Evolutionary conservation across 139 green algal species (phyloP), one percentile per base, ranked within the genome.

Genomic region (Spirogloea muscicola): DNA sequence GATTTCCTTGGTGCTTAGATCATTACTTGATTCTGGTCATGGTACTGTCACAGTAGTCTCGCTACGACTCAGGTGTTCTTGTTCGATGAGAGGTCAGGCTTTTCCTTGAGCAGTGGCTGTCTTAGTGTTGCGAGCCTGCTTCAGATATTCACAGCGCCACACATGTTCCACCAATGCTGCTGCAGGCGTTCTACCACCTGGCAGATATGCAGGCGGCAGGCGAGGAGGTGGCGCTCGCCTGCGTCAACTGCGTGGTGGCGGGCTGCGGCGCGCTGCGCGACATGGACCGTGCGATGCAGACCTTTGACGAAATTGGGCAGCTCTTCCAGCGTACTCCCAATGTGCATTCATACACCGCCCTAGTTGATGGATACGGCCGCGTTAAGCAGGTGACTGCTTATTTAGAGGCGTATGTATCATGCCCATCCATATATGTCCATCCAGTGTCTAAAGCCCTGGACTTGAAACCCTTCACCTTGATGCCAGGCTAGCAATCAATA

Each of bases 261-360:
- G 72, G 72, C 31, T 80, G 72, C 49, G 43, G 41, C 40, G 27
- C 29, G 31, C 48, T 78, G 40, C 72, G 63, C 0, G 72, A 80
- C 52, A 42, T 66, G 64, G 39, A 67, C 25, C 72, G 72, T n/a
- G 72, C 72, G 0, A 21, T 62, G 5, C 72, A 77, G 33, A 80
- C 72, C 18, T 77, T 80, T 0, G 64, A 77, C 29, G 72, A 80
- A 62, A 72, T 80, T 1, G 31, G 31, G 34, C 39, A 51, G 4
- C 76, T 62, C 1, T 80, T 80, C 33, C 4, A 34, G 1, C 40
- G 76, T 9, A 16, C 38, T 37, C 72, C 72, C 3, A 43, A 80
- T 43, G 64, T 77, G 61, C 64, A 80, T 62, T 60, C 72, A 16
- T 80, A 77, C 48, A 80, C 42, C 29, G 72, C 72, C 2, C 33